These are phyloP conservation scores for Pilasporangium apinafurcum DNA, from an alignment of 352 stramenopile species.

Conservation along the genomic window DNA sequence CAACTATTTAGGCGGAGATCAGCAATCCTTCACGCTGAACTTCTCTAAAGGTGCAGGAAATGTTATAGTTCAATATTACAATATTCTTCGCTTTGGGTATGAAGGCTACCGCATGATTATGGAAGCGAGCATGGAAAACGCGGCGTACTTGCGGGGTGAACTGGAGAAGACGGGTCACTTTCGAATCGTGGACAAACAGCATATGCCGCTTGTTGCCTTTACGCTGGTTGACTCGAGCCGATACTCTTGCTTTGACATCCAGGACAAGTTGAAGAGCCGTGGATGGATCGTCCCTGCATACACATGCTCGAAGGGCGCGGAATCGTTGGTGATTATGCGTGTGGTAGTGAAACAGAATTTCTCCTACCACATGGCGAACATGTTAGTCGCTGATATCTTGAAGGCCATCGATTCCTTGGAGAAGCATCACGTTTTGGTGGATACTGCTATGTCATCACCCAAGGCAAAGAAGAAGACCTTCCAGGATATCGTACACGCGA, in stretches of 20 bases:
- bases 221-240: conserved; percentile 70
- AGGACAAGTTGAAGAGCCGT: conserved; percentile 82
- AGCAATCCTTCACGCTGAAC: conserved; percentile 91
- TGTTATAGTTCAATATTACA: conserved; percentile 91
- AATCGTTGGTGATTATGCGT: conserved; percentile 86
- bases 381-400: conserved; percentile 83
- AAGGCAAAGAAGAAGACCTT: conserved; percentile 72
- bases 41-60: conserved; percentile 90
- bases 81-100: conserved; percentile 89
- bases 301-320: conserved; percentile 76
- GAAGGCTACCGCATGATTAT: conserved; percentile 88
- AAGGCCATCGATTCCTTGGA: conserved; percentile 80
- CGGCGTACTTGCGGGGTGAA: conserved; percentile 62
- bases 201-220: conserved; percentile 90
- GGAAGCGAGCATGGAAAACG: conserved; percentile 87
- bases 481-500: conserved; percentile 55
- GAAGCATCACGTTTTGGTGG: conserved; percentile 66
- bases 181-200: conserved; percentile 84
- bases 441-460: conserved; percentile 71
- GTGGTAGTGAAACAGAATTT: conserved; percentile 91
- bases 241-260: conserved; percentile 88
- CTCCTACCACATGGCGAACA: conserved; percentile 82
- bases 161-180: conserved; percentile 82
- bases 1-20: conserved; percentile 89
- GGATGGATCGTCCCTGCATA: conserved; percentile 90